phyloP scores from a whole-genome alignment of 2,329 filamentous ascomycete species.

The Dendrostoma leiphaemia region DNA sequence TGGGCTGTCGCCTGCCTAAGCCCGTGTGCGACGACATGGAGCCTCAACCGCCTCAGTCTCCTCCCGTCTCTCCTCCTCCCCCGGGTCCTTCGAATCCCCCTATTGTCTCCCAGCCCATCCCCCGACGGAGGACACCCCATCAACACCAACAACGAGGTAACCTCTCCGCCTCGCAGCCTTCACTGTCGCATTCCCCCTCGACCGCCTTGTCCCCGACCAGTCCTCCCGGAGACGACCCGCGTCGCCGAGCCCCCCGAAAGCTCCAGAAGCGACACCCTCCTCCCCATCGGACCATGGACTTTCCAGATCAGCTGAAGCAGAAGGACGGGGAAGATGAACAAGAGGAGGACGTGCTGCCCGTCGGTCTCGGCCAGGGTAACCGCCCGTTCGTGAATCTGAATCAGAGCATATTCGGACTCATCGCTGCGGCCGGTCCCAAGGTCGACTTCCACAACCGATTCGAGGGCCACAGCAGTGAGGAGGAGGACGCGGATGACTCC shows the following conservation, averaged over 20 bases:
- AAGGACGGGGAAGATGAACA: constrained; percentile 45
- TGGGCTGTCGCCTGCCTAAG: constrained; percentile 17
- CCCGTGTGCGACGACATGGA: constrained; percentile 14
- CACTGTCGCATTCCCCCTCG: constrained; percentile 2
- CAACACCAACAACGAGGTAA: constrained; percentile 1
- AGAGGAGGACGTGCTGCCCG: constrained; percentile 46
- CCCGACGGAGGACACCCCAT: neutral
- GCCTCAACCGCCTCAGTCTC: constrained; percentile 9
- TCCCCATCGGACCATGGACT: constrained; percentile 40
- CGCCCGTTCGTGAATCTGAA: constrained; percentile 70
- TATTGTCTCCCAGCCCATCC: neutral
- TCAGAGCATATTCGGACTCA: constrained; percentile 90
- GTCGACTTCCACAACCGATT: constrained; percentile 81
- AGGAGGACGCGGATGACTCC: constrained; percentile 62
- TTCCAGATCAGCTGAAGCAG: constrained; percentile 53
- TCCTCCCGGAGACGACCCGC: constrained; percentile 31
- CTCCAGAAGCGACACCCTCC: constrained; percentile 38
- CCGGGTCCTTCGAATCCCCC: too few relatives aligned
- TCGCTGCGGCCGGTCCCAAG: constrained; percentile 81
- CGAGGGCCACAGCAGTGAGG: constrained; percentile 76
- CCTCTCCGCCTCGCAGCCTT: constrained; percentile 3
- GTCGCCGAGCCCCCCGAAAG: constrained; percentile 38
- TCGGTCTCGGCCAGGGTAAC: constrained; percentile 44
- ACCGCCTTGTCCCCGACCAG: constrained; percentile 19
- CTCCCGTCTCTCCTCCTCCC: constrained; percentile 2